Conservation (phyloP, 441 rosid genomes). For the Bruguiera hainesii region DNA sequence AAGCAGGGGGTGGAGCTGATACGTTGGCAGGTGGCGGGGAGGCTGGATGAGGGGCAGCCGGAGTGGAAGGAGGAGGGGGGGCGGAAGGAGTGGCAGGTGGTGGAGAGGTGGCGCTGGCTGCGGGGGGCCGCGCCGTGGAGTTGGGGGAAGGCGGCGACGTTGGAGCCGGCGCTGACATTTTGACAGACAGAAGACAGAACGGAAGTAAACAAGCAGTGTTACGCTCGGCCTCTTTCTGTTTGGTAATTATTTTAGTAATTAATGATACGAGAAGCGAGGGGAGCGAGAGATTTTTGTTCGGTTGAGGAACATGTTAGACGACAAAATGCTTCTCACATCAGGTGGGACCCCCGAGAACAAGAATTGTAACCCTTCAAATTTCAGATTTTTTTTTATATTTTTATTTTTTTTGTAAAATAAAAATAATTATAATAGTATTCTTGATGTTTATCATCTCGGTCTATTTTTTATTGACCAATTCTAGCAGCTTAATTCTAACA, state of each 20-base stretch:
- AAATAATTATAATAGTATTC: too few relatives aligned
- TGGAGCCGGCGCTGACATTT: conserved; percentile 45
- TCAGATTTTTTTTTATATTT: too few relatives aligned
- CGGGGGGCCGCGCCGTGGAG: conserved; percentile 33
- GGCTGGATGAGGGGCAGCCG: conserved; percentile 32
- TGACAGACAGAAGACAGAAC: background rate
- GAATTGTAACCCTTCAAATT: too few relatives aligned
- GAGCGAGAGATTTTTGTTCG: background rate
- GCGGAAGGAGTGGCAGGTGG: conserved; percentile 31
- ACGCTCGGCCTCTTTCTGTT: too few relatives aligned
- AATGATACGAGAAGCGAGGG: background rate
- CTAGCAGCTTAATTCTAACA: too few relatives aligned
- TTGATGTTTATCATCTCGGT: too few relatives aligned
- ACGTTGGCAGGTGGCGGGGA: conserved; percentile 18
- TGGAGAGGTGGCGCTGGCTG: conserved; percentile 33
- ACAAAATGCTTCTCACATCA: too few relatives aligned
- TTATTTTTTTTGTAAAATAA: too few relatives aligned
- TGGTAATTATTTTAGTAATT: background rate
- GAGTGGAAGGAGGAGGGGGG: conserved; percentile 20
- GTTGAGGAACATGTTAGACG: too few relatives aligned
- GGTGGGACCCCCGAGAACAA: too few relatives aligned
- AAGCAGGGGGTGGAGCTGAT: conserved; percentile 16
- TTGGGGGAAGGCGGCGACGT: conserved; percentile 43
- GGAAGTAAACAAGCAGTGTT: too few relatives aligned
- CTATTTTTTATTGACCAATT: too few relatives aligned